Base-by-base conservation (phyloP, 106 monocot genomes). In the Ottelia alismoides region DNA sequence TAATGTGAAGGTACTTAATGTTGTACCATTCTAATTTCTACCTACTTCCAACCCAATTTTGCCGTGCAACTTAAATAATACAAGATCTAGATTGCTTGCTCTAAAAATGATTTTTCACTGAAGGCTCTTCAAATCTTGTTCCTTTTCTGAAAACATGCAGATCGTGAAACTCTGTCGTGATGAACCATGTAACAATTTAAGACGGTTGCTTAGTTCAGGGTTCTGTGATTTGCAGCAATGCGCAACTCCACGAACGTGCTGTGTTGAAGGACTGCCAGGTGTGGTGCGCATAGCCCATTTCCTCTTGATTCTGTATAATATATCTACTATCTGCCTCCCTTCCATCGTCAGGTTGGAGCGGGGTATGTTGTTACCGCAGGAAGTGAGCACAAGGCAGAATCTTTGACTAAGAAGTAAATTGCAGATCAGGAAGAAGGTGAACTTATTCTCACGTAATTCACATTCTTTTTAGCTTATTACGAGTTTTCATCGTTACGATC, bases 111-210 rank as follows among this genome's bases (percentile, higher is more conserved):
- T n/a, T n/a, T n/a, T n/a, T n/a, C n/a, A n/a, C n/a, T n/a, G n/a
- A n/a, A n/a, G n/a, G n/a, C n/a, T n/a, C n/a, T n/a, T n/a, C n/a
- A n/a, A n/a, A n/a, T n/a, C n/a, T n/a, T n/a, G 11, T 46, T 25
- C 20, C 20, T 58, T 32, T 45, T 60, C 6, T 19, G 20, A 29
- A 11, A 0, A 16, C 27, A 30, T 77, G 30, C 64, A 91, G 90
- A 85, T 91, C 65, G 72, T 81, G 43, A 24, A 91, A 91, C 56
- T 91, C 90, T 21, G 77, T 91, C 52, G 81, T 91, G 66, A 85
- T 91, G 90, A 81, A 91, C 65, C 90, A 91, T 68, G 90, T 85
- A 19, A 85, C 70, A 31, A 78, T 91, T 48, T 84, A 91, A 70
- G 90, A 91, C 76, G 84, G 84, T 17, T 85, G 90, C 45, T 66